These are phyloP conservation scores for Phanerochaete carnosa DNA, from an alignment of 768 basidiomycete species.

Conservation along the genomic window DNA sequence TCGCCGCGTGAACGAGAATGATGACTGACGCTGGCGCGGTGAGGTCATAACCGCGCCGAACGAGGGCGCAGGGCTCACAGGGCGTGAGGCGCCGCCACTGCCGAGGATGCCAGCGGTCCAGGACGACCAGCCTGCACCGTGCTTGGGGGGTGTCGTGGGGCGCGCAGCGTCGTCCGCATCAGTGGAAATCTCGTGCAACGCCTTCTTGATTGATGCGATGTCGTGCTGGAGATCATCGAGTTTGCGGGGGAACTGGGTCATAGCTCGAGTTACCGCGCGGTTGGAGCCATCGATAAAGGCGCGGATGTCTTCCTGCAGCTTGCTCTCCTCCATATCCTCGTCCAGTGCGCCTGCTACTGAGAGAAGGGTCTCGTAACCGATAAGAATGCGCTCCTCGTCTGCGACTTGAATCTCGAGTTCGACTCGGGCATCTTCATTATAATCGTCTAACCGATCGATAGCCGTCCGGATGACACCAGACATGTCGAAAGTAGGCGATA, in stretches of 20 bases:
- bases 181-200: conserved; percentile 43
- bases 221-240: conserved; percentile 75
- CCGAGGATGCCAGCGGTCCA: conserved; percentile 59
- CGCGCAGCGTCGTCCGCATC: conserved; percentile 8
- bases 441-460: conserved; percentile 65
- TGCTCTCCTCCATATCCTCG: conserved; percentile 27
- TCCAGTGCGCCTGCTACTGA: conserved; percentile 49
- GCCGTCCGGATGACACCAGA: conserved; percentile 43
- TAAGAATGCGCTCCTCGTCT: conserved; percentile 63
- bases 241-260: conserved; percentile 51
- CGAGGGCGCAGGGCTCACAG: conserved; percentile 49
- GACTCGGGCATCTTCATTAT: conserved; percentile 74
- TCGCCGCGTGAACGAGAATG: conserved; percentile 27
- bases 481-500: conserved; percentile 18
- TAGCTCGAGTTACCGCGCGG: conserved; percentile 41
- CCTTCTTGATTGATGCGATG: conserved; percentile 63
- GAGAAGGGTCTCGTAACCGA: conserved; percentile 69
- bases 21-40: conserved; percentile 53
- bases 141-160: conserved; percentile 7
- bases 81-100: conserved; percentile 31
- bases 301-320: conserved; percentile 48
- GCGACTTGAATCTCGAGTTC: conserved; percentile 77
- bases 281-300: conserved; percentile 58
- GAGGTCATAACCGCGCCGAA: conserved; percentile 73
- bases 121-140: conserved; percentile 32